These are phyloP conservation scores for Hagleromyces aurorensis DNA, from an alignment of 805 yeast genomes.

Conservation along the genomic window DNA sequence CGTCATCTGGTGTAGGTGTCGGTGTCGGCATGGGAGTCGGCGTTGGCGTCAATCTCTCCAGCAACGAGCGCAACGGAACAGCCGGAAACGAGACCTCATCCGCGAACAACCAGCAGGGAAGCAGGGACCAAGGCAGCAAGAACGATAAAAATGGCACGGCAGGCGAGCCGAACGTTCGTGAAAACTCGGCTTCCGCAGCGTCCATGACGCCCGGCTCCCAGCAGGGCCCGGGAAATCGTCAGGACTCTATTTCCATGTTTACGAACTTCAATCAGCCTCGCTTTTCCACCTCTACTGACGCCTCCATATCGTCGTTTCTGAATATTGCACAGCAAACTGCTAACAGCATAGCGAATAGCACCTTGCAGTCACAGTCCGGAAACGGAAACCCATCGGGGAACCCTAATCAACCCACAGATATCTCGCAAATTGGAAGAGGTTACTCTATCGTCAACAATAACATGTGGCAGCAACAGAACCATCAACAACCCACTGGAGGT, in stretches of 20 bases:
- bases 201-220: too few species aligned
- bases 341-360: slow-evolving; percentile 16
- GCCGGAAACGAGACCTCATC: too few species aligned
- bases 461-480: slow-evolving; percentile 18
- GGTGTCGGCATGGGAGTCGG: too few species aligned
- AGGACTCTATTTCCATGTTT: slow-evolving; percentile 20
- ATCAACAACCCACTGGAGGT: slow-evolving; percentile 4
- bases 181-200: too few species aligned
- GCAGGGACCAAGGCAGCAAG: too few species aligned
- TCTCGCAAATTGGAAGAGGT: slow-evolving; percentile 24
- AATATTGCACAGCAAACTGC: too few species aligned
- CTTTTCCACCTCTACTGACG: slow-evolving; percentile 23
- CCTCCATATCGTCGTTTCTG: slow-evolving; percentile 20
- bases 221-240: slow-evolving; percentile 12
- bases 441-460: slow-evolving; percentile 28
- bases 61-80: too few species aligned
- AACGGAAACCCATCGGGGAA: slow-evolving; percentile 4
- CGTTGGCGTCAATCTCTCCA: too few species aligned
- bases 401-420: slow-evolving; percentile 9
- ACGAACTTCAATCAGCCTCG: slow-evolving; percentile 19
- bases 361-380: slow-evolving; percentile 8
- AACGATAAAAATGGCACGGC: too few species aligned
- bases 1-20: too few species aligned
- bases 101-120: too few species aligned
- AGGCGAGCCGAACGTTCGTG: too few species aligned